phyloP scores from a whole-genome alignment of 345 rosid genomes.

The Linum tenue region DNA sequence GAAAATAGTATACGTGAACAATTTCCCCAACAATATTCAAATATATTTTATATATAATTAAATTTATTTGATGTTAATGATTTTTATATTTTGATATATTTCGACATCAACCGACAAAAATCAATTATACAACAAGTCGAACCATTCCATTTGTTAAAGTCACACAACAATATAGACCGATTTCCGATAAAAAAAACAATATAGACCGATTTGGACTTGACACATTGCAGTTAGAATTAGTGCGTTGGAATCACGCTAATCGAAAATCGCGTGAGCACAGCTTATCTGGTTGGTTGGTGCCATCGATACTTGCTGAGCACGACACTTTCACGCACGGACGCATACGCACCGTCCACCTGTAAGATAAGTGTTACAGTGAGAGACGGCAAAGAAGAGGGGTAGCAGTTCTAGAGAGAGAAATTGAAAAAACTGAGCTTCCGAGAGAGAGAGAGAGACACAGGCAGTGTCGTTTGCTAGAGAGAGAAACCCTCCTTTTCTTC shows the following conservation, averaged over 20 bases:
- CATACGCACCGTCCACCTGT: slow-evolving; percentile 25
- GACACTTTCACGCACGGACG: slow-evolving; percentile 11
- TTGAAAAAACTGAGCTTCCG: slow-evolving; percentile 7
- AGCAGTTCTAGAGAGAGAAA: slow-evolving; percentile 16
- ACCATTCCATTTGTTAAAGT: no score
- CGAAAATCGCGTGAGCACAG: neutral
- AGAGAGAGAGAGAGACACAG: neutral
- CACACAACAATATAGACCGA: no score
- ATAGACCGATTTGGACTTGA: no score
- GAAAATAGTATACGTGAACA: no score
- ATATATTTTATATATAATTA: no score
- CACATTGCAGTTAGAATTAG: no score
- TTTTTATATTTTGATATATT: no score
- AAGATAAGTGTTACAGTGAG: slow-evolving; percentile 13
- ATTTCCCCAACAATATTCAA: no score
- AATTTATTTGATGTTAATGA: no score
- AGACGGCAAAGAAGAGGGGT: neutral
- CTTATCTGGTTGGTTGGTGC: neutral
- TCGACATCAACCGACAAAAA: no score
- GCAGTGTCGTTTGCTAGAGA: neutral
- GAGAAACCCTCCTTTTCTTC: neutral
- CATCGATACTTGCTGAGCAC: slow-evolving; percentile 11
- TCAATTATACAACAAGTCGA: no score
- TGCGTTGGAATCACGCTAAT: neutral
- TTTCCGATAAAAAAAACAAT: no score